Evolutionary conservation across 371 early-diverging fungal genomes (phyloP), one percentile per base, ranked within the genome.

Genomic region (Entomophthora muscae): DNA sequence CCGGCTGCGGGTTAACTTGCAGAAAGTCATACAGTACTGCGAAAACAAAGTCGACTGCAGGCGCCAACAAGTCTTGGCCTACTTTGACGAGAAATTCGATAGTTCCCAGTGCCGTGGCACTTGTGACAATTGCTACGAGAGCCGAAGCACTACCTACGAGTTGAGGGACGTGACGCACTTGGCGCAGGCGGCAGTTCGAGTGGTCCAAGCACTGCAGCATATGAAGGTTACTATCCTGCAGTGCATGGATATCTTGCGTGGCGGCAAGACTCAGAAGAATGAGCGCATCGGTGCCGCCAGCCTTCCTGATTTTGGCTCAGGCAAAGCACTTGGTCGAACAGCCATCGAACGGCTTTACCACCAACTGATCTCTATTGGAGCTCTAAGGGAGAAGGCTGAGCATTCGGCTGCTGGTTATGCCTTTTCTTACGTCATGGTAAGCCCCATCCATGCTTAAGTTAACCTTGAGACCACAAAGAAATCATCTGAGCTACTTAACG

Each of bases 21-120:
- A 88, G 27, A 80, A 84, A 66, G 92, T 99, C 73, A 77, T 98
- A 27, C 80, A 83, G 57, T 98, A 84, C 69, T 98, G 99, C 70
- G 95, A 98, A 68, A 98, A 99, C 71, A 78, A 75, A 54, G 73
- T 79, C 10, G 96, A 97, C 60, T 99, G 99, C 68, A 83, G 99
- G 52, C 78, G 99, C 31, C 78, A 84, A 64, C 88, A 90, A 61
- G 83, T 99, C 22, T 75, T 99, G 62, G 80, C 77, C 26, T 96
- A 99, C 72, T 99, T 99, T 84, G 94, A 89, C 13, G 99, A 99
- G 70, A 65, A 67, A 0, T 96, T 98, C 72, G 78, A 88, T 57
- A 67, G 73, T 0, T 30, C 53, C 0, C 55, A 71, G 1, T 99
- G 99, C 74, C 72, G 77, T 32, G 71, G 78, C 32, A 91, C 93